phyloP scores from a whole-genome alignment of 371 early-diverging fungal genomes.

The Mucor indicus region DNA sequence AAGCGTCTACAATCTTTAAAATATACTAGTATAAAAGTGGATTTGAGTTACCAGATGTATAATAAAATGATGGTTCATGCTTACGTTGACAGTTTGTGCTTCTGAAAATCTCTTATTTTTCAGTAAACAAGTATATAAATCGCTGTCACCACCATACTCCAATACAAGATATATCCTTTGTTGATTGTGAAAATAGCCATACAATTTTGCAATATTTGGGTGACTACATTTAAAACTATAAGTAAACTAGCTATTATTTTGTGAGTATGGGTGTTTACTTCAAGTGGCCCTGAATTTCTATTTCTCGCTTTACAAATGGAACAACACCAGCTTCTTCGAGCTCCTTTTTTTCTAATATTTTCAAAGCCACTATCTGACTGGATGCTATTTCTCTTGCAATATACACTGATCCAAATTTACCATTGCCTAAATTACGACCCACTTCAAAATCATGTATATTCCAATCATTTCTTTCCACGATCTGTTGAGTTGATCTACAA shows the following conservation, averaged over 20 bases:
- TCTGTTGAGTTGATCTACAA: too few species aligned
- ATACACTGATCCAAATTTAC: slow-evolving; percentile 98
- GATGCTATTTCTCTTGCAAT: slow-evolving; percentile 84
- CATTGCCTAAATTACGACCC: slow-evolving; percentile 90
- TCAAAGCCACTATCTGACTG: slow-evolving; percentile 92
- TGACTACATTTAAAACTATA: slow-evolving; percentile 53
- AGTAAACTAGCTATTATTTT: background rate
- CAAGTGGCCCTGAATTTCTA: slow-evolving; percentile 96
- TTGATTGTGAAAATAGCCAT: slow-evolving; percentile 97
- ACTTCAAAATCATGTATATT: slow-evolving; percentile 93
- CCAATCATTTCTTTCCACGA: slow-evolving; percentile 60
- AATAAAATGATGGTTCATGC: background rate
- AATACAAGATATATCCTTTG: slow-evolving; percentile 92
- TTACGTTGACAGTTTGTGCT: slow-evolving; percentile 71
- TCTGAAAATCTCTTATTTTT: slow-evolving; percentile 74
- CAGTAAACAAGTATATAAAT: slow-evolving; percentile 83
- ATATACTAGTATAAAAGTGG: slow-evolving; percentile 65
- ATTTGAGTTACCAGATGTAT: background rate
- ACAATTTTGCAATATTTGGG: slow-evolving; percentile 91
- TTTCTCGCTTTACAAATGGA: slow-evolving; percentile 69
- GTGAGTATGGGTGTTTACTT: slow-evolving; percentile 42
- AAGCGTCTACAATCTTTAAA: slow-evolving; percentile 82
- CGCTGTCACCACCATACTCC: slow-evolving; percentile 96
- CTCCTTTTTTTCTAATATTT: slow-evolving; percentile 88
- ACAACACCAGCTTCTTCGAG: slow-evolving; percentile 47